Base-by-base conservation (phyloP, 2,329 filamentous ascomycete genomes). In the Mycosphaerella arachidis region DNA sequence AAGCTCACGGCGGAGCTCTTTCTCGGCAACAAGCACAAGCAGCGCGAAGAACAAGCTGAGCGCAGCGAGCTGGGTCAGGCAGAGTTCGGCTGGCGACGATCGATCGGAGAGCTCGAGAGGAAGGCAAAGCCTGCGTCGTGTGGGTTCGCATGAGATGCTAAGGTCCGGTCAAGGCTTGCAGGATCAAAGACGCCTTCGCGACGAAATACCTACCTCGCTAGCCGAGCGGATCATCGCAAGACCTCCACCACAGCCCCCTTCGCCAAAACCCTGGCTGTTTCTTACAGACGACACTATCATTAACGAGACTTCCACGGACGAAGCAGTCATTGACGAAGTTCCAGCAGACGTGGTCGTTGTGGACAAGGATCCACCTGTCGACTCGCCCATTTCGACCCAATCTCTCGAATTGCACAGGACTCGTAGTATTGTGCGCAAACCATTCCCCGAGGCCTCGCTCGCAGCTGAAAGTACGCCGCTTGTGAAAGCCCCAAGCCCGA, bases 11-110 rank as follows among this genome's bases (percentile, higher is more conserved):
- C 61, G 57, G 40, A 65, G 66, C 56, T 66, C 63, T 1, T 43
- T 62, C n/a, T 62, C 61, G 10, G 52, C 55, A n/a, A 54, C 43
- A 40, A 57, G 53, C 30, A 48, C 48, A 9, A 52, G 50, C 20
- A 63, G 58, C 63, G 82, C 82, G 45, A 66, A 62, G 30, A 66
- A 70, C 48, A 72, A 70, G 53, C 53, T 73, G 61, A 73, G 68
- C 56, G 63, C 66, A 37, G 71, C 73, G 58, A 72, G 69, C 56
- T 72, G 71, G 71, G 67, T 71, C 35, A 67, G 67, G 52, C 60
- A 63, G 55, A 58, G 65, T 55, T 35, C 62, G 43, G 45, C 55
- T n/a, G 56, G 60, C 40, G 60, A 68, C 48, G 66, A 68, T 18
- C 62, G 66, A 8, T 45, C 66, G n/a, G 60, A 62, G n/a, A 63